Percentiles rank a stretch among this genome's conserved stretches.
Evolutionary conservation across 331 rosid species (phyloP).

Genomic region (Pyrus hybrid): DNA sequence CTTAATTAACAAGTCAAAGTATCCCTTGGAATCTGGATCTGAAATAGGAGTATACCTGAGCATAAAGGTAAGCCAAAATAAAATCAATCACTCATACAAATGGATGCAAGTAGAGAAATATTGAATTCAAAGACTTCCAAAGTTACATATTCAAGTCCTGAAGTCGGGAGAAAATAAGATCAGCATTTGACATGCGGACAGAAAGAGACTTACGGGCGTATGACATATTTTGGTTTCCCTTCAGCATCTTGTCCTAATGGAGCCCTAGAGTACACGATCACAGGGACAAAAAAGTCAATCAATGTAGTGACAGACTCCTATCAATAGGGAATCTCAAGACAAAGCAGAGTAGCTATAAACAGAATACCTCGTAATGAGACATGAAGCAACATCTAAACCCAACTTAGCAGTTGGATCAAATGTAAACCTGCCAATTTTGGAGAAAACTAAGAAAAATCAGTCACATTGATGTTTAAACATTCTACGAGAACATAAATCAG

Average conservation of each 20-base stretch:
- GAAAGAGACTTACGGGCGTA: slow-evolving; percentile 77
- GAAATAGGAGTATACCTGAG: slow-evolving; percentile 93
- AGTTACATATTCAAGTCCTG: neutral
- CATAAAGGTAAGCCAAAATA: slow-evolving; percentile 4
- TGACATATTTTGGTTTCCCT: slow-evolving; percentile 71
- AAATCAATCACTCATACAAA: neutral
- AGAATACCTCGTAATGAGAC: slow-evolving; percentile 73
- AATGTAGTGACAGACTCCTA: neutral
- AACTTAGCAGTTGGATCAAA: slow-evolving; percentile 69
- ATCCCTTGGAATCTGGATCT: slow-evolving; percentile 81
- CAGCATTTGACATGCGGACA: slow-evolving; percentile 9
- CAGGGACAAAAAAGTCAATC: neutral
- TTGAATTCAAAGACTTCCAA: neutral
- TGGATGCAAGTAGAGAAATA: neutral
- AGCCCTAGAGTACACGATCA: slow-evolving; percentile 51
- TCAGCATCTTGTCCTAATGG: slow-evolving; percentile 69
- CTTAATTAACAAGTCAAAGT: slow-evolving; percentile 93
- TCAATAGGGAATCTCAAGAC: neutral
- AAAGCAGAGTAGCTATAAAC: neutral
- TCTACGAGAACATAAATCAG: neutral
- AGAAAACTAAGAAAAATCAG: slow-evolving; percentile 2
- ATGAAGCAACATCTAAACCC: slow-evolving; percentile 88
- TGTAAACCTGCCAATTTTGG: slow-evolving; percentile 64
- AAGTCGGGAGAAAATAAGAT: neutral
- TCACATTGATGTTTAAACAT: neutral